phyloP scores from a whole-genome alignment of 306 rosid genomes.

The Prinsepia uniflora region DNA sequence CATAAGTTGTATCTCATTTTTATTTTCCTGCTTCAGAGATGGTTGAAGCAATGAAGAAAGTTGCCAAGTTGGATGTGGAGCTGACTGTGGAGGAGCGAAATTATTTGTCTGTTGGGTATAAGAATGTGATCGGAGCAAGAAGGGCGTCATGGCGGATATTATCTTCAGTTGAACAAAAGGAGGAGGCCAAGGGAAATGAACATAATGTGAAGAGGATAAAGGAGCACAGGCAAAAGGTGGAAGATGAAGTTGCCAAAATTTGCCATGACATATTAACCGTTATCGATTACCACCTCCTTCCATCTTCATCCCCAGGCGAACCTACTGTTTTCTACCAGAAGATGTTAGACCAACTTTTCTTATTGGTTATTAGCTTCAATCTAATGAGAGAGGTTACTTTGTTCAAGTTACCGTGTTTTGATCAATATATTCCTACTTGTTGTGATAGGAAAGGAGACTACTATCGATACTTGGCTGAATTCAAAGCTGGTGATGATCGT shows the following conservation, averaged over 20 bases:
- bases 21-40: conserved; percentile 31
- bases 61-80: conserved; percentile 40
- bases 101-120: conserved; percentile 41
- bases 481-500: conserved; percentile 33
- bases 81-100: conserved; percentile 42
- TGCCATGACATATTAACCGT: conserved; percentile 37
- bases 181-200: conserved; percentile 36
- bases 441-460: conserved; percentile 48
- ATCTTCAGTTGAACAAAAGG: conserved; percentile 46
- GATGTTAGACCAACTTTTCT: conserved; percentile 27
- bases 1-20: not conserved
- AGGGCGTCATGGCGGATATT: conserved; percentile 45
- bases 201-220: conserved; percentile 33
- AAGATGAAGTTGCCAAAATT: conserved; percentile 37
- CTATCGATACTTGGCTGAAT: conserved; percentile 47
- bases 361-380: not conserved
- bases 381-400: not conserved
- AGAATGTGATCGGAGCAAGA: conserved; percentile 43
- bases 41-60: conserved; percentile 45
- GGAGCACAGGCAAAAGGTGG: conserved; percentile 39
- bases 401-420: no score
- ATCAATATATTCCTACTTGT: not conserved
- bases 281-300: conserved; percentile 41
- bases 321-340: conserved; percentile 37
- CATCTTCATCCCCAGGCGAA: conserved; percentile 38